A percentile compares a stretch with the other conserved stretches of the same genome.
These are phyloP conservation scores for Micractinium conductrix DNA, from an alignment of 139 green algal species.

Conservation along the genomic window DNA sequence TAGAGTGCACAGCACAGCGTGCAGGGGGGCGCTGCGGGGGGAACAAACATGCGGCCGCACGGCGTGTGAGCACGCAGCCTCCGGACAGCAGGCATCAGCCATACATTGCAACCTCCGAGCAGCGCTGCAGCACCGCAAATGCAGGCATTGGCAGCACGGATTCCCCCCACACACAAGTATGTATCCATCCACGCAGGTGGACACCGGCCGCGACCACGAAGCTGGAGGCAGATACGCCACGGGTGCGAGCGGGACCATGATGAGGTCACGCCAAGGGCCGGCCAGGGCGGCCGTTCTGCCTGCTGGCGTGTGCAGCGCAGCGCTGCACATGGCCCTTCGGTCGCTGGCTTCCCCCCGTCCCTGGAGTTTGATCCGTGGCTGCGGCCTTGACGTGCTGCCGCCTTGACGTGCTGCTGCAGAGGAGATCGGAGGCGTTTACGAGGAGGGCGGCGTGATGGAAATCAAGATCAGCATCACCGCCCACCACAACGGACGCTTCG, in stretches of 20 bases:
- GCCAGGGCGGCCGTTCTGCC: not conserved
- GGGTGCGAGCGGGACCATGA: not conserved
- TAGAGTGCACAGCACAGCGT: too few species aligned
- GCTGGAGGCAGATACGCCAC: slow-evolving; percentile 18
- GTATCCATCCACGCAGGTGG: too few species aligned
- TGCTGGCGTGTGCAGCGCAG: not conserved
- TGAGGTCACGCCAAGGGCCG: not conserved
- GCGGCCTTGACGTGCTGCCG: not conserved
- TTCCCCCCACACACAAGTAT: too few species aligned
- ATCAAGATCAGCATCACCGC: slow-evolving; percentile 22
- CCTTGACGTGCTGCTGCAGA: not conserved
- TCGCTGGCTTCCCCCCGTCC: not conserved
- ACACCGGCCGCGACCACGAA: slow-evolving; percentile 12
- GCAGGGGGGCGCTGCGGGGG: too few species aligned
- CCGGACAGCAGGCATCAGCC: too few species aligned
- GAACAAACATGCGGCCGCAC: too few species aligned
- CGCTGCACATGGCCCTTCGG: too few species aligned
- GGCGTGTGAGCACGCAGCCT: too few species aligned
- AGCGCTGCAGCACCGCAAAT: too few species aligned
- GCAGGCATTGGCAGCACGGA: too few species aligned
- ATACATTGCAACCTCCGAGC: too few species aligned
- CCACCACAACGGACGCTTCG: slow-evolving; percentile 28
- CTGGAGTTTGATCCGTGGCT: not conserved
- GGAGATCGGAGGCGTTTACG: slow-evolving; percentile 22
- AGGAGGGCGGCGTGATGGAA: slow-evolving; percentile 12